Evolutionary conservation across 108 stramenopile genomes (phyloP).

Genomic region (Skeletonema grethae): DNA sequence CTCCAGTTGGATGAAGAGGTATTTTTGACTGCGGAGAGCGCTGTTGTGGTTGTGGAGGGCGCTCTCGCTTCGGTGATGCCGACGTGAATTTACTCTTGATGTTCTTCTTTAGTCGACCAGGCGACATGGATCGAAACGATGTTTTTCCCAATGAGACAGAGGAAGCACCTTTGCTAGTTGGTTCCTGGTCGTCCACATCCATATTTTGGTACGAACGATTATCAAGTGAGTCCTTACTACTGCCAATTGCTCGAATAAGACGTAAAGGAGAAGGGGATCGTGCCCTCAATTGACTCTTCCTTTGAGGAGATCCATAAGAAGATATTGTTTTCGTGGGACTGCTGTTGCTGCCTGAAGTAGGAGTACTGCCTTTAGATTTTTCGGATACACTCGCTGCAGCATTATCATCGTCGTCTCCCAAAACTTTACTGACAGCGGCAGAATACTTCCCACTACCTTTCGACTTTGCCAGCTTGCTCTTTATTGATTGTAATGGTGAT

Average conservation of each 20-base stretch:
- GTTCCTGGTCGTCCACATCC: neutral
- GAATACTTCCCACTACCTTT: conserved; percentile 35
- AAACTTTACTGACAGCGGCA: conserved; percentile 20
- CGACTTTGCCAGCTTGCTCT: conserved; percentile 19
- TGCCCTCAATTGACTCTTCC: neutral
- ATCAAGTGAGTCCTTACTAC: conserved; percentile 1
- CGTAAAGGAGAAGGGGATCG: neutral
- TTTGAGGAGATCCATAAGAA: neutral
- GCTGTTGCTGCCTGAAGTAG: conserved; percentile 2
- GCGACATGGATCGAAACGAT: conserved; percentile 27
- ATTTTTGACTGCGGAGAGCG: neutral
- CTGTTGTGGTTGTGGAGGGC: neutral
- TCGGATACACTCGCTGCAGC: conserved; percentile 2
- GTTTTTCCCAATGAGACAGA: conserved; percentile 11
- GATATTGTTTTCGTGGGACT: neutral
- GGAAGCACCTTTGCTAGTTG: conserved; percentile 1
- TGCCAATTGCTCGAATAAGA: neutral
- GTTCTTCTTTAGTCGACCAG: conserved; percentile 22
- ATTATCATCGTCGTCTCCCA: conserved; percentile 15
- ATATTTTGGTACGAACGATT: neutral
- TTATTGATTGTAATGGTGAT: conserved; percentile 14
- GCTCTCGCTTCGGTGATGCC: conserved; percentile 2
- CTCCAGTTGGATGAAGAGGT: conserved; percentile 1
- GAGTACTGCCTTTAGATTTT: neutral
- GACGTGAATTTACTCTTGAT: conserved; percentile 19